Percentiles rank a stretch among this genome's conserved stretches.
Conservation (phyloP, 2,329 filamentous ascomycete species). For the Dothideomycetes sp. region DNA sequence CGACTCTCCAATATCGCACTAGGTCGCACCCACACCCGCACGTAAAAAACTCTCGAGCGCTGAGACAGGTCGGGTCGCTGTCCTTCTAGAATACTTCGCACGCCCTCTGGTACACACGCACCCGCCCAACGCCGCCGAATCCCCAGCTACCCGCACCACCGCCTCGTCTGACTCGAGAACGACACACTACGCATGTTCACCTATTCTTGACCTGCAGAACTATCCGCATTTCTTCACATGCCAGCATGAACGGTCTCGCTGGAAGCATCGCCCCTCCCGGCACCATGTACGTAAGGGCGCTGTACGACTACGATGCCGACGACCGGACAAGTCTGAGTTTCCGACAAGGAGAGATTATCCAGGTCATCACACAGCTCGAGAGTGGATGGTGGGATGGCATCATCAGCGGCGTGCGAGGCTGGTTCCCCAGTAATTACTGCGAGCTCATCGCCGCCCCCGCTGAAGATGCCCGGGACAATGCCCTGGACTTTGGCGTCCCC, state of each 20-base stretch:
- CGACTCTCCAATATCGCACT: no score
- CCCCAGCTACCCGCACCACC: no score
- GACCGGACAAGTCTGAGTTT: slow-evolving; percentile 96
- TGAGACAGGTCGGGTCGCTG: no score
- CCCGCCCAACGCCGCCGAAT: no score
- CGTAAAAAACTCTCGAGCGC: no score
- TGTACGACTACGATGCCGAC: slow-evolving; percentile 97
- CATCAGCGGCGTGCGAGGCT: slow-evolving; percentile 90
- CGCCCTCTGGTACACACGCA: no score
- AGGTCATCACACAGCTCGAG: slow-evolving; percentile 95
- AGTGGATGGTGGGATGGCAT: slow-evolving; percentile 99
- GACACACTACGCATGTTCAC: no score
- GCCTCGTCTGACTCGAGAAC: no score
- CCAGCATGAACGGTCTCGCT: slow-evolving; percentile 39
- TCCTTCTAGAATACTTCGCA: no score
- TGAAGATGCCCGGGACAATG: slow-evolving; percentile 49
- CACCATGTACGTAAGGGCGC: slow-evolving; percentile 78
- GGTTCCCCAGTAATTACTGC: slow-evolving; percentile 99
- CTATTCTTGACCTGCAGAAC: no score
- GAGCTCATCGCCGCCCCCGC: slow-evolving; percentile 69
- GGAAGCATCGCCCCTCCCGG: slow-evolving; percentile 39
- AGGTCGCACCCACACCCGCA: no score
- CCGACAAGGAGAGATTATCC: slow-evolving; percentile 91
- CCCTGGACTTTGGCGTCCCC: slow-evolving; percentile 15
- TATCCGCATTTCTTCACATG: slow-evolving; percentile 2